phyloP scores from a whole-genome alignment of 2,329 filamentous ascomycete genomes.

The Ophioceras dolichostomum region DNA sequence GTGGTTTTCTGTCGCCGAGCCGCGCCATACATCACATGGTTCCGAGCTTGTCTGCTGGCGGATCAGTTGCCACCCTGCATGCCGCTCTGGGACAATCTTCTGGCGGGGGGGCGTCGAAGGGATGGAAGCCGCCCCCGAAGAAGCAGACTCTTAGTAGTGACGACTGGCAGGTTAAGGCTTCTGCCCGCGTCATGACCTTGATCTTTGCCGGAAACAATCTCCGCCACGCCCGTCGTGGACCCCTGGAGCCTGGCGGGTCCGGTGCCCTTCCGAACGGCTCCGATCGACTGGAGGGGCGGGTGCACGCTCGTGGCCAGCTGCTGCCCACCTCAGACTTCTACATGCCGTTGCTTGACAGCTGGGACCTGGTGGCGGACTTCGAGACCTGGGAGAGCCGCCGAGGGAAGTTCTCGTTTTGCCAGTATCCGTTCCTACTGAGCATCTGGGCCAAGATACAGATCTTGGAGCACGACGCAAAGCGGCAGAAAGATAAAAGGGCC shows the following conservation, averaged over 20 bases:
- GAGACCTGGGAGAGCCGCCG: constrained; percentile 72
- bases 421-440: constrained; percentile 84
- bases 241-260: background rate
- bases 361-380: constrained; percentile 77
- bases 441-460: constrained; percentile 90
- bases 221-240: constrained; percentile 20
- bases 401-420: constrained; percentile 74
- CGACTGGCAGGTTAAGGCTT: constrained; percentile 83
- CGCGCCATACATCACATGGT: no score
- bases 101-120: constrained; percentile 17
- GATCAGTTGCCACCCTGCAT: constrained; percentile 59
- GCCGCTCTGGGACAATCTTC: constrained; percentile 54
- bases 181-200: constrained; percentile 66
- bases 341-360: constrained; percentile 72
- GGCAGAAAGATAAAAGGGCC: constrained; percentile 83
- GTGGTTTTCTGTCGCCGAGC: no score
- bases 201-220: constrained; percentile 71
- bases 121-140: constrained; percentile 7
- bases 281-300: constrained; percentile 19
- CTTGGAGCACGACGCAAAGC: constrained; percentile 72
- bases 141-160: constrained; percentile 57
- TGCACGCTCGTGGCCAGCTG: constrained; percentile 47
- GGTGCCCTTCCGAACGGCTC: background rate
- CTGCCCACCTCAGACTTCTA: constrained; percentile 80
- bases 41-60: constrained; percentile 57